Evolutionary conservation across 164 flowering plant genomes (phyloP).

Genomic region (Sextonia rubra): DNA sequence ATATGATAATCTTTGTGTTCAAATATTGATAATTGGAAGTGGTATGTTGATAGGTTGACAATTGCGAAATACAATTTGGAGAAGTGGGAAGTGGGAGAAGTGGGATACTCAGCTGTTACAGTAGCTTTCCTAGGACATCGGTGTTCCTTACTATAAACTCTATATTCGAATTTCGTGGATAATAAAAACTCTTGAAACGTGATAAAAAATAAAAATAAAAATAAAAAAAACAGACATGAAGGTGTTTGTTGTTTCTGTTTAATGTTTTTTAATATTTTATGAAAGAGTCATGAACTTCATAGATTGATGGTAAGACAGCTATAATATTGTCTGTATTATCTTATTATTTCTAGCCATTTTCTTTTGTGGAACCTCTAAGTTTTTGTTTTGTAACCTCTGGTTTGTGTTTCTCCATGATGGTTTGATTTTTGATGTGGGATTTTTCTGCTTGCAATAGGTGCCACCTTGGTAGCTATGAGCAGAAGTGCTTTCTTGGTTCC

Average conservation of each 20-base stretch:
- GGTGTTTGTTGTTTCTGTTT: neutral
- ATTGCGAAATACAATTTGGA: no score
- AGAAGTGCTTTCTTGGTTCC: no score
- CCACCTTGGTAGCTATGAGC: neutral
- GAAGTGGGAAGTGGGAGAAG: no score
- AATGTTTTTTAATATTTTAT: neutral
- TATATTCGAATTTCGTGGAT: no score
- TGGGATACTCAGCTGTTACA: no score
- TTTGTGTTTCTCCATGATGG: neutral
- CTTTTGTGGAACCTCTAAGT: constrained; percentile 1
- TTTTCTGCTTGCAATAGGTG: neutral
- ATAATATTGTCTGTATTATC: neutral
- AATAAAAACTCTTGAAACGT: neutral
- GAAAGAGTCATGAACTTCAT: neutral
- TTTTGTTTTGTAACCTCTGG: neutral
- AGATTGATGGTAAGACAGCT: neutral
- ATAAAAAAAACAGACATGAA: no score
- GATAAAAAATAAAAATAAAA: no score
- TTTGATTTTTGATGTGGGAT: neutral
- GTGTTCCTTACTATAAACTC: no score
- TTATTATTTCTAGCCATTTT: neutral
- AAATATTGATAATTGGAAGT: no score
- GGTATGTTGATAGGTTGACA: no score
- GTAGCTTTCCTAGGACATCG: no score
- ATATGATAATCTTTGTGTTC: no score